Base-by-base conservation (phyloP, 116 monocot species). In the Phalaenopsis hybrid region DNA sequence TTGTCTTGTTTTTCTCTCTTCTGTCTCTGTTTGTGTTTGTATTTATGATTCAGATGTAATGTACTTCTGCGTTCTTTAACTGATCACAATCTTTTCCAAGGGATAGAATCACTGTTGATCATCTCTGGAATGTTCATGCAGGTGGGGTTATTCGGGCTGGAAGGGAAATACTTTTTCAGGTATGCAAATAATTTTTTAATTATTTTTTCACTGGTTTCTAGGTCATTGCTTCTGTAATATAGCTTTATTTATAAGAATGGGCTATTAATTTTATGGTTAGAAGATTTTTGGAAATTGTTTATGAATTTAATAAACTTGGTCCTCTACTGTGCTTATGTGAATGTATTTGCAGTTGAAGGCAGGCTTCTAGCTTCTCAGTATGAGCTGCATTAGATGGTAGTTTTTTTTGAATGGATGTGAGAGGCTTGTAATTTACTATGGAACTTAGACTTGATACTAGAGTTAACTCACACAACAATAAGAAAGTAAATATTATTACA, bases 121-220 rank as follows among this genome's bases (percentile, higher is more conserved):
- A 8, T 73, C 73, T 73, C 63, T 76, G 28, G 7, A 33, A 44
- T 17, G 58, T 77, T 57, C 81, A 75, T 79, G 61, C 82, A 85
- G 88, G 80, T 76, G 81, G 34, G 8, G 83, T 85, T 50, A 89
- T 91, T 82, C 69, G 67, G 61, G 82, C 76, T 58, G 92, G 92
- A 88, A 88, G 87, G 80, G 92, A 92, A 87, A 90, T 90, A 41
- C 84, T 90, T 81, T 86, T 91, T 57, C 93, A 93, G 93, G 93
- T 93, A 78, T n/a, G 33, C 83, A n/a, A 44, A 4, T 31, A 5
- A 16, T 11, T 17, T 9, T 61, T 55, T 79, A 37, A 2, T 37
- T 2, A 9, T 21, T 28, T 44, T 15, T 45, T 68, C n/a, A 23
- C 41, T 58, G 23, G 45, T 51, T 73, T 79, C 23, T 57, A 28